These are phyloP conservation scores for Hygrophorus russula DNA, from an alignment of 768 basidiomycete genomes.

Conservation along the genomic window DNA sequence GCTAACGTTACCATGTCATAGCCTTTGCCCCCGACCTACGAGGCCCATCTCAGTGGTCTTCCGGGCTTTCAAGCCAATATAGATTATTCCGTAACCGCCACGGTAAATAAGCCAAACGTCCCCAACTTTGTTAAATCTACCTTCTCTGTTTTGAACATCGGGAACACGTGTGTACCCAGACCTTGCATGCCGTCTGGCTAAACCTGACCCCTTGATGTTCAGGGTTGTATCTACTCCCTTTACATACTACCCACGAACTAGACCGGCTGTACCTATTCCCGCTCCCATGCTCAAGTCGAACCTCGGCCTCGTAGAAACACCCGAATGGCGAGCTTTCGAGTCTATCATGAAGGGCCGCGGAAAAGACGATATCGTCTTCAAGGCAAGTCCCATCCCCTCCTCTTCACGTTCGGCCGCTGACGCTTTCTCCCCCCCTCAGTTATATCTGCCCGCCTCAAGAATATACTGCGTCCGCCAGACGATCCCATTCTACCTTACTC, in stretches of 20 bases:
- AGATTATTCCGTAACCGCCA: conserved; percentile 47
- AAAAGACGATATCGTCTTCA: conserved; percentile 28
- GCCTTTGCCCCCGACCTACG: conserved; percentile 63
- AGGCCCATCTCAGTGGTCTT: conserved; percentile 55
- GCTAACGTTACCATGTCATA: conserved; percentile 13
- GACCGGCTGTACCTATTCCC: conserved; percentile 45
- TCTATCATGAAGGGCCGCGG: conserved; percentile 27
- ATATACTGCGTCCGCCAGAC: conserved; percentile 44
- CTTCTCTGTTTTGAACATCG: conserved; percentile 39
- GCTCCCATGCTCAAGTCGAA: conserved; percentile 23
- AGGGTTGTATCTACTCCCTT: conserved; percentile 53
- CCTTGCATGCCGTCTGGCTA: background rate
- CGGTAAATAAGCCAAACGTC: conserved; percentile 36
- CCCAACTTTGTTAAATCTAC: conserved; percentile 37
- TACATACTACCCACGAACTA: conserved; percentile 53
- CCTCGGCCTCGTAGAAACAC: conserved; percentile 28
- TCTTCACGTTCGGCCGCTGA: background rate
- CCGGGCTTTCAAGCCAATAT: conserved; percentile 64
- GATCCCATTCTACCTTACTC: conserved; percentile 59
- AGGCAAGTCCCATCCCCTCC: conserved; percentile 28
- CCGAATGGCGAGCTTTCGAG: conserved; percentile 41
- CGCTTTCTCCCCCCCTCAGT: conserved; percentile 15
- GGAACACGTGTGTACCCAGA: conserved; percentile 36
- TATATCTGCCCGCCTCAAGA: conserved; percentile 48
- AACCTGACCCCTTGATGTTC: conserved; percentile 2